Conservation (phyloP, 352 stramenopile species). For the Pythium sukuiense region DNA sequence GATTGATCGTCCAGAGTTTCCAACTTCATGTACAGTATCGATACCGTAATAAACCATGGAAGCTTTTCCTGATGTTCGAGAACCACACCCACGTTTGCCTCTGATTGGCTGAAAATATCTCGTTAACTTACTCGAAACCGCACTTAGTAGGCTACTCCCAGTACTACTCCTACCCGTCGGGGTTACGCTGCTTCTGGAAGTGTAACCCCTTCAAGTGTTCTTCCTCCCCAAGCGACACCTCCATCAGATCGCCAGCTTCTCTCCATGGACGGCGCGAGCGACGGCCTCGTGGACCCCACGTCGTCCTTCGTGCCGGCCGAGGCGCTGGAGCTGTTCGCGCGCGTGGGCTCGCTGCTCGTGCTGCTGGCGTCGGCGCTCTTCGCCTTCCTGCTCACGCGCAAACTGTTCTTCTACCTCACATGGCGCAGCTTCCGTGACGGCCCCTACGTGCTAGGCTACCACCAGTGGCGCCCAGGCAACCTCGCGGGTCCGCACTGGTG, state of each 20-base stretch:
- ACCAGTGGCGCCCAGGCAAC: conserved; percentile 79
- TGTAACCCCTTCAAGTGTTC: not conserved
- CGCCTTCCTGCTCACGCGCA: conserved; percentile 62
- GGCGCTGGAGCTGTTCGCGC: conserved; percentile 60
- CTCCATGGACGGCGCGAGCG: conserved; percentile 22
- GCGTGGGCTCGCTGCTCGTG: conserved; percentile 55
- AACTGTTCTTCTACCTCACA: conserved; percentile 80
- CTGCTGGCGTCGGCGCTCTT: conserved; percentile 41
- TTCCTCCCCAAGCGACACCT: not conserved
- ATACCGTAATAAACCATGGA: not conserved
- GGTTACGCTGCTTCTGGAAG: not conserved
- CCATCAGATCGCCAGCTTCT: not conserved
- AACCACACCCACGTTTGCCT: not conserved
- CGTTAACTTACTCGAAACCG: not conserved
- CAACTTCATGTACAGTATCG: not conserved
- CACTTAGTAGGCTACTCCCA: not conserved
- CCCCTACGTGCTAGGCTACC: conserved; percentile 62
- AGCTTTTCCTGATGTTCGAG: not conserved
- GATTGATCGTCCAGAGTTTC: not conserved
- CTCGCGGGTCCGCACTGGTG: conserved; percentile 77
- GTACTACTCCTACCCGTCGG: not conserved
- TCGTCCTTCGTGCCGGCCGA: conserved; percentile 50
- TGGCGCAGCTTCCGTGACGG: conserved; percentile 80
- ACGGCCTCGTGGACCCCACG: conserved; percentile 47
- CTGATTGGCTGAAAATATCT: not conserved